Conservation (phyloP, 1,284 basidiomycete species). For the Microbotryum violaceum region DNA sequence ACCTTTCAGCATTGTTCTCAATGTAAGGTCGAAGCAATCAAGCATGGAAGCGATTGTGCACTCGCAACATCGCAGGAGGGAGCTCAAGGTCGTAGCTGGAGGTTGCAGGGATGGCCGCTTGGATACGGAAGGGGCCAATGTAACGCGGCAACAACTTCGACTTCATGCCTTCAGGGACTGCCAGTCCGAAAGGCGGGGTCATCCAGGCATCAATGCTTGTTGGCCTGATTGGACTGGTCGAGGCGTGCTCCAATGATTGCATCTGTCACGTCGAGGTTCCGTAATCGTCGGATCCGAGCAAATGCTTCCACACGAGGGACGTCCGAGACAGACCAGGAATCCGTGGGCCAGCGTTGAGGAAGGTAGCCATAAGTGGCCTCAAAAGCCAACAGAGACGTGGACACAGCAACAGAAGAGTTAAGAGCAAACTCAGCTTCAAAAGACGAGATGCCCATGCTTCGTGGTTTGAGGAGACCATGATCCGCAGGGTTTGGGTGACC, state of each 20-base stretch:
- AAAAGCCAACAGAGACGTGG: too few species aligned
- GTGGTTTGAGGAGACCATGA: constrained; percentile 19
- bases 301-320: too few species aligned
- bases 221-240: constrained; percentile 1
- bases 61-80: too few species aligned
- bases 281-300: not conserved
- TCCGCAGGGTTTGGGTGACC: constrained; percentile 25
- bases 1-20: too few species aligned
- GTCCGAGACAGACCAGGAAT: too few species aligned
- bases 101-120: not conserved
- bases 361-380: too few species aligned
- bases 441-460: constrained; percentile 13
- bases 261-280: constrained; percentile 1
- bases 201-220: not conserved
- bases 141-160: constrained; percentile 3
- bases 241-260: constrained; percentile 8
- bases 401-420: too few species aligned
- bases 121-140: constrained; percentile 3
- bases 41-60: too few species aligned
- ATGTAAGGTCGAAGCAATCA: too few species aligned
- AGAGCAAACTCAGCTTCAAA: too few species aligned
- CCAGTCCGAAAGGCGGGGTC: not conserved
- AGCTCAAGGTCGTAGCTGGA: constrained; percentile 3
- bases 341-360: too few species aligned
- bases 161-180: not conserved